Conservation (phyloP, 2,329 filamentous ascomycete species). For the Metarhizium sp. region DNA sequence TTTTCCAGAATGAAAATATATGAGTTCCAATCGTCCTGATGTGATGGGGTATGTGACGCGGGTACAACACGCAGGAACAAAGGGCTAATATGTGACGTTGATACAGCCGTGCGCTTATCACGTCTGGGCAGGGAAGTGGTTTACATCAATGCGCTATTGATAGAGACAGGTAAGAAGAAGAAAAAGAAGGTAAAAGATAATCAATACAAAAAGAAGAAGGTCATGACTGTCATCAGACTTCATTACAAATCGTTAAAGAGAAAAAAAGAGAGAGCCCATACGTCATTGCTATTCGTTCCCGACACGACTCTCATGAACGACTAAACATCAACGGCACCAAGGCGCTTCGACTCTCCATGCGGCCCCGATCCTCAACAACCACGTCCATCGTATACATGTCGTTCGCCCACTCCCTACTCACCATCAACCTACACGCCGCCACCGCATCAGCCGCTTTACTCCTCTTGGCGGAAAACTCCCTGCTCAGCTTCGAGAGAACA, state of each 20-base stretch:
- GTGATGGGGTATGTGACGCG: too few relatives aligned
- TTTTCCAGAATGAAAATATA: too few relatives aligned
- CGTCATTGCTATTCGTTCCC: neutral
- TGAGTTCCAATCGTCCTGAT: too few relatives aligned
- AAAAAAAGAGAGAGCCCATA: neutral
- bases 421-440: slow-evolving; percentile 23
- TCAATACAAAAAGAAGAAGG: slow-evolving; percentile 10
- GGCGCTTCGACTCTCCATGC: slow-evolving; percentile 41
- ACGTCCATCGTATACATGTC: slow-evolving; percentile 19
- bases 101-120: too few relatives aligned
- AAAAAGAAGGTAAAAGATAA: too few relatives aligned
- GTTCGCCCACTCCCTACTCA: slow-evolving; percentile 16
- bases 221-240: slow-evolving; percentile 13
- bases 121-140: too few relatives aligned
- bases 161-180: too few relatives aligned
- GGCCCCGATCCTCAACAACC: slow-evolving; percentile 33
- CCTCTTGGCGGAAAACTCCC: slow-evolving; percentile 34
- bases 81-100: too few relatives aligned
- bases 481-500: slow-evolving; percentile 48
- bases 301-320: slow-evolving; percentile 21
- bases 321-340: slow-evolving; percentile 54
- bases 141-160: too few relatives aligned
- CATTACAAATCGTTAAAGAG: slow-evolving; percentile 19
- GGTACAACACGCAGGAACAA: too few relatives aligned
- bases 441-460: slow-evolving; percentile 23